Conservation (phyloP, 164 flowering plant genomes). For the Aristolochia fimbriata region DNA sequence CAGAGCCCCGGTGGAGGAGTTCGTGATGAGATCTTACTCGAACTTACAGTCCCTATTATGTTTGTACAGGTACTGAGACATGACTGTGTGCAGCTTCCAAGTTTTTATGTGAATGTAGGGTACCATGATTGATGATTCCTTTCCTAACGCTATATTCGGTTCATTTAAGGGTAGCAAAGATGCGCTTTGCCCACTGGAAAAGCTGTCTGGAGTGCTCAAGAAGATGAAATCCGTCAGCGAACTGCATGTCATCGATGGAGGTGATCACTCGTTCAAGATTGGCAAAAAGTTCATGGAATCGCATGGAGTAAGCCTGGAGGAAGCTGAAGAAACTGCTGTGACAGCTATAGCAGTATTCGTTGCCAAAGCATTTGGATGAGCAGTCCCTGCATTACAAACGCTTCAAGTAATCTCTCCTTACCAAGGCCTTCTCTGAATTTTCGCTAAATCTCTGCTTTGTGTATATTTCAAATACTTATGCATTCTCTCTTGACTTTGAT, state of each 20-base stretch:
- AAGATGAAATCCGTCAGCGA: conserved; percentile 46
- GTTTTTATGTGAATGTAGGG: neutral
- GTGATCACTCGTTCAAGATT: conserved; percentile 88
- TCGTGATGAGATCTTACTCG: conserved; percentile 55
- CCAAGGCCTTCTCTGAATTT: neutral
- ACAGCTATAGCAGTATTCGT: conserved; percentile 49
- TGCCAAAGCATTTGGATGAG: conserved; percentile 13
- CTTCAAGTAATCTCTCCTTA: neutral
- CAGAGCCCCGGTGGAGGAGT: conserved; percentile 67
- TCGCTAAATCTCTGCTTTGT: neutral
- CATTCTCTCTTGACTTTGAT: neutral
- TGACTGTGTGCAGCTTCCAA: neutral
- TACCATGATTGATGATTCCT: neutral
- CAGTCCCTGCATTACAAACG: neutral
- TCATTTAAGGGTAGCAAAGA: conserved; percentile 75
- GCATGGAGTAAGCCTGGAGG: conserved; percentile 44
- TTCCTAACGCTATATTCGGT: neutral
- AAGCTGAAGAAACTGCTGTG: conserved; percentile 57
- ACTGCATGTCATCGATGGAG: conserved; percentile 72
- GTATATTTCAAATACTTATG: neutral
- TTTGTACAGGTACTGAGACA: conserved; percentile 66
- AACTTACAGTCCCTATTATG: conserved; percentile 51
- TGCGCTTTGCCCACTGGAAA: conserved; percentile 67
- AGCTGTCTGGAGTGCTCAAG: conserved; percentile 45
- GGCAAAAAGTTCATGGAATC: conserved; percentile 49